Evolutionary conservation across 2,329 filamentous ascomycete genomes (phyloP).

Genomic region (Acarospora socialis): DNA sequence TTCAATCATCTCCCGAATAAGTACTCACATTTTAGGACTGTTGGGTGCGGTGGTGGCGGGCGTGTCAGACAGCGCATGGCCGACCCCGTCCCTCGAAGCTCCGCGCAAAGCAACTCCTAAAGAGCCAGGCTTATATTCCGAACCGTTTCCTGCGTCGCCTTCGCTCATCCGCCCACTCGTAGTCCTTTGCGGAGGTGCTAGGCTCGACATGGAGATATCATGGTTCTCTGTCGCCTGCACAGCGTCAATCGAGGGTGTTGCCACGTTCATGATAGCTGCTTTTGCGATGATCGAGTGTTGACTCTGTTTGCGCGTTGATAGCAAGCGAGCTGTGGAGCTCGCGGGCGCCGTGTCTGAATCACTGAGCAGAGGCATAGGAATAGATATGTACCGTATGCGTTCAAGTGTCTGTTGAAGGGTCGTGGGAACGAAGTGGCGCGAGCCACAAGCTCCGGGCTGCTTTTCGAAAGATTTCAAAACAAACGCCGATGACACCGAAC

Average conservation of each 20-base stretch:
- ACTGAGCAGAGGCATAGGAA: constrained; percentile 11
- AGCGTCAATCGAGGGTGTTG: constrained; percentile 14
- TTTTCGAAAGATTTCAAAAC: no score
- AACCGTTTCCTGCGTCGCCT: no score
- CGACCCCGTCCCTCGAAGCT: neutral
- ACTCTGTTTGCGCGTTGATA: constrained; percentile 21
- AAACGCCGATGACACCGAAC: no score
- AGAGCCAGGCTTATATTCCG: no score
- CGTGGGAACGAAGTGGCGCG: neutral
- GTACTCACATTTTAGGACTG: constrained; percentile 47
- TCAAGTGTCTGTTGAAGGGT: neutral
- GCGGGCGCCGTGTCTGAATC: constrained; percentile 7
- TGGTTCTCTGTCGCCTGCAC: constrained; percentile 15
- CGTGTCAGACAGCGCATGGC: constrained; percentile 40
- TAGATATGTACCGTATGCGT: neutral
- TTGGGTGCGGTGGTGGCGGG: constrained; percentile 47
- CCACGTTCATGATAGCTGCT: constrained; percentile 34
- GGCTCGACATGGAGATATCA: no score
- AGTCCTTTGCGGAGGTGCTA: constrained; percentile 1
- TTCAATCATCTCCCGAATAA: no score
- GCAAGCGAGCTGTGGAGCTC: constrained; percentile 2
- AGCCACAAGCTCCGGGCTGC: no score
- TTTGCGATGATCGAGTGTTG: constrained; percentile 37
- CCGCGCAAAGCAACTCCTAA: neutral
- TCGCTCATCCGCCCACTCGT: no score